Percentiles rank a stretch among this genome's conserved stretches.
Evolutionary conservation across 2,329 filamentous ascomycete species (phyloP).

Genomic region (Triangularia setosa): DNA sequence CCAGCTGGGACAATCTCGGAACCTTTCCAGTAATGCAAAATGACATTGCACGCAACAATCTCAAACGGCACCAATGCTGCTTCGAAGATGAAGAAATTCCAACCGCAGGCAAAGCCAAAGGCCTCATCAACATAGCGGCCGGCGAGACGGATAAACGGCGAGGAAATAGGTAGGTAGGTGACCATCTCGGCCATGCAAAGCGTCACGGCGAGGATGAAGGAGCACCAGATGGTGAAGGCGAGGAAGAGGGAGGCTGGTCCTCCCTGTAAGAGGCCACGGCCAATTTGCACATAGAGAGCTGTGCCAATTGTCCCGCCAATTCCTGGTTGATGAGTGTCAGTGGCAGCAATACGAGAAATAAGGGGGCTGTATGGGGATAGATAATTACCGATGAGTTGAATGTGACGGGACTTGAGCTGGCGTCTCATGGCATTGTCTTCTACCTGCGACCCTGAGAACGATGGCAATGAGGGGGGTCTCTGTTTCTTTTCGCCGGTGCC

Average conservation of each 20-base stretch:
- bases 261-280: slow-evolving; percentile 53
- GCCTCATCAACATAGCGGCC: slow-evolving; percentile 72
- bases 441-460: slow-evolving; percentile 16
- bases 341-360: slow-evolving; percentile 26
- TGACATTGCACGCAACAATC: slow-evolving; percentile 60
- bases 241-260: slow-evolving; percentile 56
- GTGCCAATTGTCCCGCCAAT: slow-evolving; percentile 65
- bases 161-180: slow-evolving; percentile 70
- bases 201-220: slow-evolving; percentile 57
- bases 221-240: slow-evolving; percentile 60
- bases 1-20: slow-evolving; percentile 51
- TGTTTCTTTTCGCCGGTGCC: slow-evolving; percentile 16
- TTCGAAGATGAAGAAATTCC: slow-evolving; percentile 71
- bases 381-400: slow-evolving; percentile 47
- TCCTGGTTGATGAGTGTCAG: slow-evolving; percentile 30
- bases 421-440: slow-evolving; percentile 45
- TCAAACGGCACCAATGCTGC: slow-evolving; percentile 65
- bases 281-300: slow-evolving; percentile 57
- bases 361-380: background rate
- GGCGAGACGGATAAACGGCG: slow-evolving; percentile 74
- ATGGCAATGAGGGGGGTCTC: background rate
- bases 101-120: slow-evolving; percentile 68
- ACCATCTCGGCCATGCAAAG: slow-evolving; percentile 71
- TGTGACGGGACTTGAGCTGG: slow-evolving; percentile 52
- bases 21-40: slow-evolving; percentile 55